Evolutionary conservation across 192 early-diverging fungal genomes (phyloP), one percentile per base, ranked within the genome.

Genomic region (Backusella westeae): DNA sequence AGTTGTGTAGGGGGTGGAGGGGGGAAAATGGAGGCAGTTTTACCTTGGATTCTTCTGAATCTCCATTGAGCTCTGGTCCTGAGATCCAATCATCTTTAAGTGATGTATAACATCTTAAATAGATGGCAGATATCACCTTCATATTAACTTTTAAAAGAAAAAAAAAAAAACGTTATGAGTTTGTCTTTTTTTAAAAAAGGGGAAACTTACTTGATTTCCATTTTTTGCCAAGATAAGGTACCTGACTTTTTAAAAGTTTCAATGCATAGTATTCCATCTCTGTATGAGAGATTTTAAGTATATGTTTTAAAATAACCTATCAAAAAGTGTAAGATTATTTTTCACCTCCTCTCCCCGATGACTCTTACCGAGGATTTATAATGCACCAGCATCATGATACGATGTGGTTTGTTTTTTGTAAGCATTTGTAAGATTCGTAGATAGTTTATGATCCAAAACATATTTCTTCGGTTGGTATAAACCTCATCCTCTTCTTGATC

Each of bases 61-160:
- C 91, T 10, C 83, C 82, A 35, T 95, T 93, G 1, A 84, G 79
- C 69, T 95, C 93, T 2, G 80, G 76, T 14, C 89, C 88, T 7
- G 87, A 81, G 4, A 95, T 87, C 84, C 90, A 93, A 46, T 94
- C 91, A 70, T 94, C 94, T 41, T 84, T 79, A 38, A 94, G 75
- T 73, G 82, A 86, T 0, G 91, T 92, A 5, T 87, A 82, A 63
- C 93, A 85, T 42, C 87, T 84, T 34, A 93, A 63, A 77, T 89
- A 95, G n/a, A 94, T 94, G 0, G 87, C 83, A 9, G 94, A 93
- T 69, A 95, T 92, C n/a, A 94, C 87, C 69, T 89, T 90, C 92
- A 95, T 93, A 76, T 94, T 94, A 56, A 79, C 87, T 90, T 34
- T 29, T 29, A 1, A 32, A 32, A 32, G 1, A 32, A 32, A 32